Evolutionary conservation across 345 rosid genomes (phyloP).

Genomic region (Sisymbrium irio): DNA sequence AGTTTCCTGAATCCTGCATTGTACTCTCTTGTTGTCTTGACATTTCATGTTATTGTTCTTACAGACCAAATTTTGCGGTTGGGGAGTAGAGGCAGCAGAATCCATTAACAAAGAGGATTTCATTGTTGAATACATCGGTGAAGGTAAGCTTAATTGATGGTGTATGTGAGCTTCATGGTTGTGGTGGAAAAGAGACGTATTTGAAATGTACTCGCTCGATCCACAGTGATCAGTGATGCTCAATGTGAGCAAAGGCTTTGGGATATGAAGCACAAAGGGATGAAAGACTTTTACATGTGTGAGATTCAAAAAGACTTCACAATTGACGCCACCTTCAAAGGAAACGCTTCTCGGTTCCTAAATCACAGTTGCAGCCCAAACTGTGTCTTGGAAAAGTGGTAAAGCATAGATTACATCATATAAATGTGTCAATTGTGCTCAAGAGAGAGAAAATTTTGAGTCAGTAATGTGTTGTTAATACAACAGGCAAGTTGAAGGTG

Average conservation of each 20-base stretch:
- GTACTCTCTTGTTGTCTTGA: not conserved
- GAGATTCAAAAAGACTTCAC: constrained; percentile 93
- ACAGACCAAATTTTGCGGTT: constrained; percentile 89
- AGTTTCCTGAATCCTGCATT: not conserved
- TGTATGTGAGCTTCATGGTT: not conserved
- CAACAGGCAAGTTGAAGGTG: constrained; percentile 90
- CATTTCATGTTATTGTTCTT: constrained; percentile 24
- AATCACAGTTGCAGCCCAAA: constrained; percentile 94
- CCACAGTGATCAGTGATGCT: constrained; percentile 84
- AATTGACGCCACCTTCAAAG: constrained; percentile 97
- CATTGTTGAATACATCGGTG: constrained; percentile 88
- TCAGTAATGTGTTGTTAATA: not conserved
- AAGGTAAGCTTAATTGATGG: constrained; percentile 54
- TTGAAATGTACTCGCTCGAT: constrained; percentile 27
- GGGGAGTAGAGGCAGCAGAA: constrained; percentile 96
- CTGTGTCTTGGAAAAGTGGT: constrained; percentile 87
- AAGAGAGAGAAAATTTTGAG: not conserved
- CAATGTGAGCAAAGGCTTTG: constrained; percentile 90
- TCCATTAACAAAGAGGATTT: constrained; percentile 71
- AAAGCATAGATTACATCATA: not conserved
- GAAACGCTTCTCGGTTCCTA: constrained; percentile 85
- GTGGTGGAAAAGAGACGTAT: not conserved
- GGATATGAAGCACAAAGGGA: constrained; percentile 93
- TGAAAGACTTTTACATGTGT: constrained; percentile 89
- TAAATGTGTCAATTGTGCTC: not conserved